Conservation (phyloP, 495 filamentous ascomycete species). For the Aspergillus conjunctus region DNA sequence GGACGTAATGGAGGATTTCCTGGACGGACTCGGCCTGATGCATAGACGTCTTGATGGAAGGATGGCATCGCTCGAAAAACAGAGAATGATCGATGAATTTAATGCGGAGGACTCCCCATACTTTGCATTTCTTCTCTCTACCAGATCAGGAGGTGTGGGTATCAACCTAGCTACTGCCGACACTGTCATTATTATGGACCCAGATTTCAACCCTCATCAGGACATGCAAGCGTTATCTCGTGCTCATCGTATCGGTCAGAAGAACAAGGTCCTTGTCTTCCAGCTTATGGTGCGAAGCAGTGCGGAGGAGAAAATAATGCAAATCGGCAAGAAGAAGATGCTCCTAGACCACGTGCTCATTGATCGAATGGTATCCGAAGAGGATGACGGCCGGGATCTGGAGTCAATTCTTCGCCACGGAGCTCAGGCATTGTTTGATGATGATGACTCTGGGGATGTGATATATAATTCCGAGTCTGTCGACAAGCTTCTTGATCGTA, state of each 20-base stretch:
- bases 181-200: constrained; percentile 97
- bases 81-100: constrained; percentile 89
- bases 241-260: constrained; percentile 93
- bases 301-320: constrained; percentile 93
- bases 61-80: constrained; percentile 78
- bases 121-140: constrained; percentile 91
- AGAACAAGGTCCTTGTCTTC: constrained; percentile 92
- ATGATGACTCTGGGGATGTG: constrained; percentile 66
- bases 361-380: constrained; percentile 79
- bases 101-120: constrained; percentile 80
- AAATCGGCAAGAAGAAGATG: constrained; percentile 95
- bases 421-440: constrained; percentile 80
- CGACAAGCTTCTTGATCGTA: constrained; percentile 86
- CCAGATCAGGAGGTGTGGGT: constrained; percentile 90
- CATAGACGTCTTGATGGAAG: constrained; percentile 86
- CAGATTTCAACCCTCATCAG: constrained; percentile 97
- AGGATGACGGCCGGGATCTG: constrained; percentile 72
- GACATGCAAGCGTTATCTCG: constrained; percentile 94
- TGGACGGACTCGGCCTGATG: constrained; percentile 66
- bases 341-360: constrained; percentile 91
- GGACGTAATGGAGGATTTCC: constrained; percentile 88
- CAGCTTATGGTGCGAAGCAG: constrained; percentile 87
- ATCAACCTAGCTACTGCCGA: constrained; percentile 98
- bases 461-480: constrained; percentile 78
- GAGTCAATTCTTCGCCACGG: constrained; percentile 90